Base-by-base conservation (phyloP, 176 grass and related monocot genomes). In the Phragmites australis region DNA sequence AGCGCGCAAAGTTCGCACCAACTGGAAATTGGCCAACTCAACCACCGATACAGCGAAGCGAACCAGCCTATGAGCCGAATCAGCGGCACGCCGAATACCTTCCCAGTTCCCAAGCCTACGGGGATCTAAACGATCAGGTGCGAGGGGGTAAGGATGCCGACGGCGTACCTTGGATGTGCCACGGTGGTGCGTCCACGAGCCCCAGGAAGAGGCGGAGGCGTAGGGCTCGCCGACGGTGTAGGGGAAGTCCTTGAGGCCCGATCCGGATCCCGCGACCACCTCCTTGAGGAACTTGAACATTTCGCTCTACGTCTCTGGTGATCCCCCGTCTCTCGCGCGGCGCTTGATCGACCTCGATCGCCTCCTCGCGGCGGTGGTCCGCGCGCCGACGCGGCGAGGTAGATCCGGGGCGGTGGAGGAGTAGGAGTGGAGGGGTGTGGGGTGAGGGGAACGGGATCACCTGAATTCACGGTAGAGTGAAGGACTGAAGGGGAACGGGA, bases 231-330 rank as follows among this genome's bases (percentile, higher is more conserved):
- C 93, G 76, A 99, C 67, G 88, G 75, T 96, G 93, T 99, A 99
- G 68, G 97, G 93, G 19, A 99, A 88, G 84, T 99, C 97, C 93
- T 95, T 99, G 54, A 93, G 66, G 17, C 88, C 93, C 70, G 97
- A 91, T 83, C 93, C 97, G 75, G 97, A 99, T 88, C 97, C 96
- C 55, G 92, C 91, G 43, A 99, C 97, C 70, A 96, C 97, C 31
- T 93, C 97, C 82, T 99, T 99, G 22, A 99, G 83, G 63, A 99
- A 99, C 88, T 93, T 99, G 87, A 99, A 90, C 97, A 99, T 99
- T 76, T 71, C 82, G 65, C 57, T 45, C 61, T 58, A 82, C 37
- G 16, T 40, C 70, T 79, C 47, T 45, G 42, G 29, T 49, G 86
- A 21, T 70, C 68, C 48, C 69, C 74, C 17, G 43, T 26, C 4